Evolutionary conservation across 257 asterid genomes (phyloP).

Genomic region (Fraxinus excelsior): DNA sequence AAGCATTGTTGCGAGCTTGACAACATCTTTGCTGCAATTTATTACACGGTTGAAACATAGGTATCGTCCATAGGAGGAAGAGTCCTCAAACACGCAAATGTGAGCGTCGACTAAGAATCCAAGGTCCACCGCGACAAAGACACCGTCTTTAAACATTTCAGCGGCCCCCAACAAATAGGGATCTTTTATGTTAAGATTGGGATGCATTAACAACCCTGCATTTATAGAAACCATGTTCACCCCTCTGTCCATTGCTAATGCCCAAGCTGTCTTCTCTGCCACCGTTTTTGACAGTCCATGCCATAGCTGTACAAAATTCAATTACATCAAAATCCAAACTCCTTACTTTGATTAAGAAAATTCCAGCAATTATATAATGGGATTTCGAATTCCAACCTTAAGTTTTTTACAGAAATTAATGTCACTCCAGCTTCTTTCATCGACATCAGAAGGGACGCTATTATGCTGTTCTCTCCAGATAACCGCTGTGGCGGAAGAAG

Average conservation of each 20-base stretch:
- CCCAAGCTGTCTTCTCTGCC: constrained; percentile 94
- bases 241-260: constrained; percentile 93
- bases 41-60: constrained; percentile 73
- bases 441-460: constrained; percentile 35
- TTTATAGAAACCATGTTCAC: constrained; percentile 82
- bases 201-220: constrained; percentile 65
- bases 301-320: constrained; percentile 61
- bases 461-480: constrained; percentile 61
- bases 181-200: constrained; percentile 63
- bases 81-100: constrained; percentile 79
- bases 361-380: background rate
- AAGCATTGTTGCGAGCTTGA: constrained; percentile 54
- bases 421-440: constrained; percentile 88
- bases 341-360: background rate
- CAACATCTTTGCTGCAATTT: constrained; percentile 52
- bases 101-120: constrained; percentile 79
- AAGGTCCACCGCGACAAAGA: constrained; percentile 80
- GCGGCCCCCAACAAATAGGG: constrained; percentile 87
- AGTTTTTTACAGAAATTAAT: constrained; percentile 66
- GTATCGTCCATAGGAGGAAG: constrained; percentile 81
- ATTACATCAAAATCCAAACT: background rate
- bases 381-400: constrained; percentile 46
- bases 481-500: constrained; percentile 87
- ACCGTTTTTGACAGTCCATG: constrained; percentile 79
- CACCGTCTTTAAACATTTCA: constrained; percentile 85